phyloP scores from a whole-genome alignment of 2,329 filamentous ascomycete species.

The Davidsoniella eucalypti region DNA sequence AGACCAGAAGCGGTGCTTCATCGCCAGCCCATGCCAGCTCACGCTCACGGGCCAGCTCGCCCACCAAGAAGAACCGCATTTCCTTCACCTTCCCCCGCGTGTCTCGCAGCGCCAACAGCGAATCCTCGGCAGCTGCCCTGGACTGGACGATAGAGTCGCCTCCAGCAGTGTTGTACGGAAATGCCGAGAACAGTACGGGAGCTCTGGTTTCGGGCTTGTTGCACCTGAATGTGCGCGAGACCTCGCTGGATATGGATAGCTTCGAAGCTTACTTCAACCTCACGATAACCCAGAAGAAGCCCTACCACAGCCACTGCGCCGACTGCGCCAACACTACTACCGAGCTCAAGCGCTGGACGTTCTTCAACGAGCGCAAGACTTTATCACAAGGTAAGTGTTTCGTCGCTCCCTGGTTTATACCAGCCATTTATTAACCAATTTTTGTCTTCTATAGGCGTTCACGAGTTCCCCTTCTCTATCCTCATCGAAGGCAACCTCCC shows the following conservation, averaged over 20 bases:
- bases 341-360: slow-evolving; percentile 63
- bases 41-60: slow-evolving; percentile 17
- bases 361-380: slow-evolving; percentile 42
- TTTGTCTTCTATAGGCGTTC: slow-evolving; percentile 30
- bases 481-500: slow-evolving; percentile 76
- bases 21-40: slow-evolving; percentile 14
- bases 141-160: slow-evolving; percentile 64
- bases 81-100: slow-evolving; percentile 18
- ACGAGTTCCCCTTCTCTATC: slow-evolving; percentile 79
- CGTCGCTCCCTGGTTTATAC: not conserved
- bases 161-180: slow-evolving; percentile 69
- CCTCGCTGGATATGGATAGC: slow-evolving; percentile 47
- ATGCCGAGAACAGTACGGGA: slow-evolving; percentile 58
- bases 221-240: slow-evolving; percentile 54
- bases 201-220: slow-evolving; percentile 75
- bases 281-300: slow-evolving; percentile 61
- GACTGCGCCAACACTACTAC: slow-evolving; percentile 58
- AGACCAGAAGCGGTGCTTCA: slow-evolving; percentile 24
- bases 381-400: slow-evolving; percentile 30
- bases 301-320: slow-evolving; percentile 61
- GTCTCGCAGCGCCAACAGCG: slow-evolving; percentile 22
- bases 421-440: slow-evolving; percentile 14
- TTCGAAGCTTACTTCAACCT: slow-evolving; percentile 59
- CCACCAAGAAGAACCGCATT: slow-evolving; percentile 23
- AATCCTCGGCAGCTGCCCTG: slow-evolving; percentile 26